Evolutionary conservation across 768 basidiomycete species (phyloP), one percentile per base, ranked within the genome.

Genomic region (Calocera viscosa): DNA sequence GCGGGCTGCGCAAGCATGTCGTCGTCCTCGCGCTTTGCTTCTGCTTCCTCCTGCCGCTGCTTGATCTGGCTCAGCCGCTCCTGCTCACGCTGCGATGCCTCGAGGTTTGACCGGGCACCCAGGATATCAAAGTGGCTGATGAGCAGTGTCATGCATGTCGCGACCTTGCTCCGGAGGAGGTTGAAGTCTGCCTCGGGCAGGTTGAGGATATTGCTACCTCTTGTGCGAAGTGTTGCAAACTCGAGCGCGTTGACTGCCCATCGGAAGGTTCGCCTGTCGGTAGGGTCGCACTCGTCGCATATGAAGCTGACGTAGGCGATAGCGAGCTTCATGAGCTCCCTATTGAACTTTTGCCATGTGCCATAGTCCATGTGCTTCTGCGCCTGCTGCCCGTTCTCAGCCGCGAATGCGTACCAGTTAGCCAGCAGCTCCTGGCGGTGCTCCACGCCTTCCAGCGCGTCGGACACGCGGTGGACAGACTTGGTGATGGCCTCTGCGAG

Each of bases 301-400:
- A 98, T 95, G 80, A 99, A 98, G 49, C 93, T 88, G 35, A 98
- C 91, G 95, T 95, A 99, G 14, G 91, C 89, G 71, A 98, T 97
- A 11, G 94, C 92, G 65, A 98, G 83, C 68, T 86, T 88, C 76
- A 94, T 88, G 35, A 97, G 81, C 2, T 89, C 81, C 7, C 88
- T 84, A 73, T 90, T 89, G 77, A 96, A 95, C 70, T 88, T 87
- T 71, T 82, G 78, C 65, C 87, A 75, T 0, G 85, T 80, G 0
- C 83, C 73, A 17, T 82, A 83, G 71, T 95, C 93, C 87, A 96
- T 90, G 74, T 90, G 86, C 70, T 87, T 86, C 72, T 92, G 88
- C 10, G 89, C 90, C 71, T 94, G 90, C 68, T 90, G 86, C 1
- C 93, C 94, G 74, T 96, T 92, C 71, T 97, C 93, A 14, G 94